Evolutionary conservation across 495 filamentous ascomycete genomes (phyloP).

Genomic region (Neurospora sp.): DNA sequence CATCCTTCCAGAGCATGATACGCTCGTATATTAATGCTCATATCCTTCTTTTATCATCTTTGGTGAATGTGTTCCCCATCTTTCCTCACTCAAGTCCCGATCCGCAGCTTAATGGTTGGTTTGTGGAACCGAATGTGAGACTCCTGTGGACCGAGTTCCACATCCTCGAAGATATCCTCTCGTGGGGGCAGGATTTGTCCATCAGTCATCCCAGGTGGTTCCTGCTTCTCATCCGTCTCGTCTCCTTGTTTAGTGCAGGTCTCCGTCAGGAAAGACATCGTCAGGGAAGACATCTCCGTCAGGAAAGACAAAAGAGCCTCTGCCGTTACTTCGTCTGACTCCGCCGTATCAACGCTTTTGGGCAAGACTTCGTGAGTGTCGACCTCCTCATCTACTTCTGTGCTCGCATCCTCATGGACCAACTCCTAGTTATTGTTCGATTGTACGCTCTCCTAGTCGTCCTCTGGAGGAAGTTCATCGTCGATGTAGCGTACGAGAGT

Average conservation of each 20-base stretch:
- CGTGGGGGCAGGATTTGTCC: neutral
- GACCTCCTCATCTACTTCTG: neutral
- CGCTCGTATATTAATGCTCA: neutral
- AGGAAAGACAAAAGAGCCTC: neutral
- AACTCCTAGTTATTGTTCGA: neutral
- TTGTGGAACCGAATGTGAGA: neutral
- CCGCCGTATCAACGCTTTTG: neutral
- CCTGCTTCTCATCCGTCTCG: neutral
- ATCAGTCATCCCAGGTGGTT: neutral
- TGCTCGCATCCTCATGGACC: neutral
- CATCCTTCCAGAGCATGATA: neutral
- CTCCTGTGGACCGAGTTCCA: neutral
- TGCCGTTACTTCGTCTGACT: neutral
- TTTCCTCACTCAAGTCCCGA: neutral
- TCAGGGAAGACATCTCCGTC: neutral
- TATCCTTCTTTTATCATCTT: neutral
- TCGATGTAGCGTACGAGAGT: conserved; percentile 90
- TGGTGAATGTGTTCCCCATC: neutral
- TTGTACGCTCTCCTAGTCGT: conserved; percentile 50
- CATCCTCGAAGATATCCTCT: neutral
- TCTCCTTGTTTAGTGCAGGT: neutral
- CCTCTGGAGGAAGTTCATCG: conserved; percentile 93
- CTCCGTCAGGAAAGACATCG: neutral
- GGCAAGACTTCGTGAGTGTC: neutral
- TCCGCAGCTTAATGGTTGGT: neutral